Conservation (phyloP, 352 stramenopile species). For the Thraustotheca clavata region DNA sequence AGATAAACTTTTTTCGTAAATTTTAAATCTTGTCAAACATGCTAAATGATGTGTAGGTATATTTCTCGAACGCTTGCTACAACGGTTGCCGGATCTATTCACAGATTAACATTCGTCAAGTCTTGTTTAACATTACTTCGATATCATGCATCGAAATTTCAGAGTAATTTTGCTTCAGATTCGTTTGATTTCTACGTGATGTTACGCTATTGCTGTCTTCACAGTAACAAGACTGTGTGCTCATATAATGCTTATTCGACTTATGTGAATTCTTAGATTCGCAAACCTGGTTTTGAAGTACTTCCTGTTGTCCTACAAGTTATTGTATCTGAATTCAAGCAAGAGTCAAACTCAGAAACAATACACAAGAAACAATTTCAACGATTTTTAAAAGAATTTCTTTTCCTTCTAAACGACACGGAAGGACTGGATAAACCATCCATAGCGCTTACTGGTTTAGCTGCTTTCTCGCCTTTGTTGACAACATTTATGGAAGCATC, state of each 20-base stretch:
- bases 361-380: slow-evolving; percentile 56
- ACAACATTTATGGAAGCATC: slow-evolving; percentile 40
- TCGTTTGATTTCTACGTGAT: slow-evolving; percentile 9
- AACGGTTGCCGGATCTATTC: not conserved
- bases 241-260: not conserved
- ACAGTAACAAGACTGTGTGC: slow-evolving; percentile 46
- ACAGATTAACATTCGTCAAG: slow-evolving; percentile 13
- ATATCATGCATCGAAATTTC: not conserved
- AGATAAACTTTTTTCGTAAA: slow-evolving; percentile 61
- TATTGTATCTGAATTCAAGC: slow-evolving; percentile 33
- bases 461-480: slow-evolving; percentile 37
- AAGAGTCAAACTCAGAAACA: slow-evolving; percentile 27
- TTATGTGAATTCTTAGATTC: slow-evolving; percentile 34
- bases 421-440: slow-evolving; percentile 24
- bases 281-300: slow-evolving; percentile 46
- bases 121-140: slow-evolving; percentile 10
- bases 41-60: not conserved
- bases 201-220: not conserved
- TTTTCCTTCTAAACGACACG: slow-evolving; percentile 49
- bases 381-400: slow-evolving; percentile 60
- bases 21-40: not conserved
- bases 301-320: slow-evolving; percentile 37
- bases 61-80: slow-evolving; percentile 14
- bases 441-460: slow-evolving; percentile 51
- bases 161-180: not conserved